phyloP scores from a whole-genome alignment of 805 yeast species.

The Lachancea mirantina region DNA sequence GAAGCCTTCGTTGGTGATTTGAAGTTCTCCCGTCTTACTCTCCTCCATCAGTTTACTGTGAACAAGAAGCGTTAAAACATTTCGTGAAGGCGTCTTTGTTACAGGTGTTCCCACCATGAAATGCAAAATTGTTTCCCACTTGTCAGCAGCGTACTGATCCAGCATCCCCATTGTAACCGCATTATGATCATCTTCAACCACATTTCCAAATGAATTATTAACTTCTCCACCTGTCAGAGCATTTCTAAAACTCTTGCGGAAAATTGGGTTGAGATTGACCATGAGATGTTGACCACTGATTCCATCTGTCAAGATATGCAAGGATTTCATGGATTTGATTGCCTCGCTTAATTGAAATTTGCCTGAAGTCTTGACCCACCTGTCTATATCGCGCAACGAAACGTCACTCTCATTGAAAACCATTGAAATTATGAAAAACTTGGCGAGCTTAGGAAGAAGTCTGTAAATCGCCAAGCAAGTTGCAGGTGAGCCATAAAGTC shows the following conservation, averaged over 20 bases:
- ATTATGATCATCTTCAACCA: constrained; percentile 49
- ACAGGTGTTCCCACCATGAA: constrained; percentile 94
- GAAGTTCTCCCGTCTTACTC: constrained; percentile 35
- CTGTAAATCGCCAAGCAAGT: constrained; percentile 92
- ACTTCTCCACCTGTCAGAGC: constrained; percentile 77
- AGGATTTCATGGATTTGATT: constrained; percentile 61
- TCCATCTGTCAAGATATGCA: constrained; percentile 56
- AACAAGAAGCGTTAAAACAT: constrained; percentile 67
- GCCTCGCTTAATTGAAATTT: constrained; percentile 60
- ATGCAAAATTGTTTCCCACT: constrained; percentile 94
- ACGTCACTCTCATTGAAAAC: constrained; percentile 73
- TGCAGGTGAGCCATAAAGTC: constrained; percentile 82
- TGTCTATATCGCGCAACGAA: constrained; percentile 57
- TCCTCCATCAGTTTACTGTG: constrained; percentile 88
- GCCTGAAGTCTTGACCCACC: constrained; percentile 64
- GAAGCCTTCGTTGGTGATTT: constrained; percentile 86
- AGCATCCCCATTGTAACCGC: constrained; percentile 57
- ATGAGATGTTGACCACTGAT: constrained; percentile 23
- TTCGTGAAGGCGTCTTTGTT: constrained; percentile 62
- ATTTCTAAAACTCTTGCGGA: constrained; percentile 65
- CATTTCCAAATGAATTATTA: constrained; percentile 69
- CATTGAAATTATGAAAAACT: constrained; percentile 81
- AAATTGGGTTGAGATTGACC: constrained; percentile 57
- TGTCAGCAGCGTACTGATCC: constrained; percentile 72
- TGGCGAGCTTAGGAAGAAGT: constrained; percentile 80